Evolutionary conservation across 2,329 filamentous ascomycete species (phyloP).

Genomic region (Epichloe glyceriae): DNA sequence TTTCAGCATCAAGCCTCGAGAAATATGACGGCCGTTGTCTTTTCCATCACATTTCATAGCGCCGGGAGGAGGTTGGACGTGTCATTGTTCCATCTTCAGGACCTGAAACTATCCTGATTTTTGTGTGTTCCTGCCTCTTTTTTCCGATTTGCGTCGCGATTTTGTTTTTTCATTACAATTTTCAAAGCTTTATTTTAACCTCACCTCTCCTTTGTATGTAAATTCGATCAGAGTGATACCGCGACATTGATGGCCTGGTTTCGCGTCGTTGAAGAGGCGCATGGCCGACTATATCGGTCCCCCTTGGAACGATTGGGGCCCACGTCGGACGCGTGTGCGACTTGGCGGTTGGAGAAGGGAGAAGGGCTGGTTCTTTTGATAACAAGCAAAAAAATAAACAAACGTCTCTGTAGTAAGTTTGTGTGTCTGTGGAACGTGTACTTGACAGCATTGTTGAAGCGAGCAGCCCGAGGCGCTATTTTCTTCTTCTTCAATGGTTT

Average conservation of each 20-base stretch:
- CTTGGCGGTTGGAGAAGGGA: neutral
- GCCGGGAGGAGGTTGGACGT: slow-evolving; percentile 3
- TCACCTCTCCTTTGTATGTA: neutral
- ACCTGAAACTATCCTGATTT: neutral
- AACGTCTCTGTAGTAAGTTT: neutral
- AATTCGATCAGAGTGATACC: slow-evolving; percentile 8
- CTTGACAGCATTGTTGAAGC: neutral
- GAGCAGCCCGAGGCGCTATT: neutral
- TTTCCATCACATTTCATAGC: neutral
- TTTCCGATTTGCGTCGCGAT: slow-evolving; percentile 1
- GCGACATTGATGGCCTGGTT: neutral
- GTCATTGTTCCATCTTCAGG: neutral
- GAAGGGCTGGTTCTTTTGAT: neutral
- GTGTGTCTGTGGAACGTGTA: neutral
- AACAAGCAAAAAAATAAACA: neutral
- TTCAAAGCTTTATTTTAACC: slow-evolving; percentile 1
- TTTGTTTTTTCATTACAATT: neutral
- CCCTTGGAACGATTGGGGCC: neutral
- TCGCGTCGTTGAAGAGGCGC: neutral
- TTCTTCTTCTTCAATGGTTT: neutral
- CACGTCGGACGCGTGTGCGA: neutral
- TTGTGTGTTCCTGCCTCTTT: neutral
- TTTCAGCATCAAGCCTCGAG: slow-evolving; percentile 1
- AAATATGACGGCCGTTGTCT: neutral
- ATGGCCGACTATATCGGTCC: neutral